phyloP scores from a whole-genome alignment of 108 stramenopile species.

The Skeletonema grethae region DNA sequence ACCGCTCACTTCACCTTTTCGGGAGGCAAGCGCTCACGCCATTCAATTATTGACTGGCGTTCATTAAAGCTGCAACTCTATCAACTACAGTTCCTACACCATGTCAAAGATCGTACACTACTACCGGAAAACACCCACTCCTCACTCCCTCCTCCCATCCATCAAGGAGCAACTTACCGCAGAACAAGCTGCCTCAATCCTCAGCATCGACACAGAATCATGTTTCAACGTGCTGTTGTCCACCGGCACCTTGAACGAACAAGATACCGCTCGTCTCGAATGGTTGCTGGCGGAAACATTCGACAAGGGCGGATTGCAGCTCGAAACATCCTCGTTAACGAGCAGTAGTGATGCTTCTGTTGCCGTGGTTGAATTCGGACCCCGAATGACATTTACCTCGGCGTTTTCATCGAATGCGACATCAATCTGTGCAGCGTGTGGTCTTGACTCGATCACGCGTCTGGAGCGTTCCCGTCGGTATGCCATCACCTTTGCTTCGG shows the following conservation, averaged over 20 bases:
- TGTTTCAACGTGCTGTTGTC: constrained; percentile 78
- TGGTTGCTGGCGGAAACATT: constrained; percentile 96
- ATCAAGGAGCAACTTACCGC: constrained; percentile 62
- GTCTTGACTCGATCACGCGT: constrained; percentile 64
- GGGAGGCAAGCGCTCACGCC: not conserved
- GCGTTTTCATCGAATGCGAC: constrained; percentile 96
- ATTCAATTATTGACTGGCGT: too few species aligned
- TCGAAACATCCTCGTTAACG: constrained; percentile 60
- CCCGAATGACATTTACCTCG: constrained; percentile 96
- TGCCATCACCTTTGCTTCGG: constrained; percentile 37
- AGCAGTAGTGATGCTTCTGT: constrained; percentile 19
- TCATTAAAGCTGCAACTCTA: not conserved
- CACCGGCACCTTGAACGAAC: constrained; percentile 20
- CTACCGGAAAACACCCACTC: constrained; percentile 76
- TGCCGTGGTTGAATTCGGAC: constrained; percentile 94
- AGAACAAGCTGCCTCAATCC: constrained; percentile 50
- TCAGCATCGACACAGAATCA: constrained; percentile 66
- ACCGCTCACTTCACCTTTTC: too few species aligned
- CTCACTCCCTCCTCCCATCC: constrained; percentile 79
- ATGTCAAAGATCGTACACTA: constrained; percentile 66
- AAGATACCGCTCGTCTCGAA: constrained; percentile 59
- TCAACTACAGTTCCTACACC: not conserved
- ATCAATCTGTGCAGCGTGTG: constrained; percentile 88
- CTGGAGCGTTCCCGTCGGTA: constrained; percentile 91
- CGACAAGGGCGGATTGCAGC: constrained; percentile 61